Evolutionary conservation across 2,329 filamentous ascomycete species (phyloP).

Genomic region (Botrytis elliptica): DNA sequence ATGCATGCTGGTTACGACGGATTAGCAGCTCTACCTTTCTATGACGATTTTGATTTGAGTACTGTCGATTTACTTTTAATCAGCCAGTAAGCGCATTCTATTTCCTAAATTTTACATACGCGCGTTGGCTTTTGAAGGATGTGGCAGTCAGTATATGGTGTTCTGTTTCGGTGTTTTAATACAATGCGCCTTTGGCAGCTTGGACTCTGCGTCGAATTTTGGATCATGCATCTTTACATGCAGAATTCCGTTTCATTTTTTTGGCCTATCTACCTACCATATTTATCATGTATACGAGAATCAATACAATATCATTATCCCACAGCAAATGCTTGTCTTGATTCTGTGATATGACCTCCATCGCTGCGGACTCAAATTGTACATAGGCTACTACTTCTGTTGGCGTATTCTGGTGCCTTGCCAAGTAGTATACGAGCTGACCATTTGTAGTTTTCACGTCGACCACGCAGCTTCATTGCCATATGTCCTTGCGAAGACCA

Average conservation of each 20-base stretch:
- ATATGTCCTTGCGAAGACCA: constrained; percentile 96
- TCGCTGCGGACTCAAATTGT: constrained; percentile 30
- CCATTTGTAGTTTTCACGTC: constrained; percentile 77
- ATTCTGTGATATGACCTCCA: constrained; percentile 38
- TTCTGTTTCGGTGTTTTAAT: constrained; percentile 6
- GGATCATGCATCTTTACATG: background rate
- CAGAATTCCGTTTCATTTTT: constrained; percentile 9
- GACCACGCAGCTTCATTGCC: constrained; percentile 98
- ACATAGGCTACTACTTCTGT: constrained; percentile 32
- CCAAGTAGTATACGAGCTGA: constrained; percentile 19
- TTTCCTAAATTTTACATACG: constrained; percentile 16
- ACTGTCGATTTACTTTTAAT: constrained; percentile 96
- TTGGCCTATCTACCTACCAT: constrained; percentile 24
- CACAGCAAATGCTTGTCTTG: constrained; percentile 38
- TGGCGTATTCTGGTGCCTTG: constrained; percentile 10
- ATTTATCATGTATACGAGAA: constrained; percentile 42
- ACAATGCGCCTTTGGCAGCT: constrained; percentile 7
- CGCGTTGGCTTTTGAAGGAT: constrained; percentile 15
- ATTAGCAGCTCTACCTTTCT: constrained; percentile 89
- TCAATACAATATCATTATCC: constrained; percentile 46
- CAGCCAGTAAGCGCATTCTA: constrained; percentile 81
- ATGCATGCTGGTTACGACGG: constrained; percentile 97
- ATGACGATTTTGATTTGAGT: constrained; percentile 97
- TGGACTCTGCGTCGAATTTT: constrained; percentile 1
- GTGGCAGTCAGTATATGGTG: constrained; percentile 1